A percentile compares a stretch with the other conserved stretches of the same genome.
phyloP scores from a whole-genome alignment of 139 green algal genomes.

The Haematococcus sp. region DNA sequence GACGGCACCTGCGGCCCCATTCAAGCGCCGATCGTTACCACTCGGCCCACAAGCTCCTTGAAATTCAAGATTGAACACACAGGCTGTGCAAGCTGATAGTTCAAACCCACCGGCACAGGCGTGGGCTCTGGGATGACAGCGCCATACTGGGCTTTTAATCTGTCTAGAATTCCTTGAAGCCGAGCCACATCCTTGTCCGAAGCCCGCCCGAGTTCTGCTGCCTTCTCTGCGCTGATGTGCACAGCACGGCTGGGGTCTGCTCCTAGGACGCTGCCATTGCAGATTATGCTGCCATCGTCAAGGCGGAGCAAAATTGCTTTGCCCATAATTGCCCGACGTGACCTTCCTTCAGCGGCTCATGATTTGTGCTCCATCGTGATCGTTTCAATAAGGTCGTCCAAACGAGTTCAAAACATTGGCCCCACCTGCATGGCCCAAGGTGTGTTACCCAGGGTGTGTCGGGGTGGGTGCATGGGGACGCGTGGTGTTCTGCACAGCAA shows the following conservation, averaged over 20 bases:
- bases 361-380: too few species aligned
- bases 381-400: too few species aligned
- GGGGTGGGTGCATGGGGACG: too few species aligned
- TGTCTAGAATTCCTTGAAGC: not conserved
- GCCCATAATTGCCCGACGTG: not conserved
- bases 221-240: conserved; percentile 4
- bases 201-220: not conserved
- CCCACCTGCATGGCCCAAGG: too few species aligned
- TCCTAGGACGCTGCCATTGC: not conserved
- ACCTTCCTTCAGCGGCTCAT: too few species aligned
- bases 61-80: not conserved
- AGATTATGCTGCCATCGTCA: conserved; percentile 13
- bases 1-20: not conserved
- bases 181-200: not conserved
- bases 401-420: too few species aligned
- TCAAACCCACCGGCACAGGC: not conserved
- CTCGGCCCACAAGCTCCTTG: not conserved
- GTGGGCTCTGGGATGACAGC: conserved; percentile 1
- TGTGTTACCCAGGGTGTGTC: too few species aligned
- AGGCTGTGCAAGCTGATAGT: not conserved
- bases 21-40: not conserved
- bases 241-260: not conserved
- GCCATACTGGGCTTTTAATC: not conserved
- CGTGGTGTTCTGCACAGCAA: too few species aligned
- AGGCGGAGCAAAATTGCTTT: conserved; percentile 10